These are phyloP conservation scores for Hymenoscyphus albidus DNA, from an alignment of 2,329 filamentous ascomycete genomes.

Conservation along the genomic window DNA sequence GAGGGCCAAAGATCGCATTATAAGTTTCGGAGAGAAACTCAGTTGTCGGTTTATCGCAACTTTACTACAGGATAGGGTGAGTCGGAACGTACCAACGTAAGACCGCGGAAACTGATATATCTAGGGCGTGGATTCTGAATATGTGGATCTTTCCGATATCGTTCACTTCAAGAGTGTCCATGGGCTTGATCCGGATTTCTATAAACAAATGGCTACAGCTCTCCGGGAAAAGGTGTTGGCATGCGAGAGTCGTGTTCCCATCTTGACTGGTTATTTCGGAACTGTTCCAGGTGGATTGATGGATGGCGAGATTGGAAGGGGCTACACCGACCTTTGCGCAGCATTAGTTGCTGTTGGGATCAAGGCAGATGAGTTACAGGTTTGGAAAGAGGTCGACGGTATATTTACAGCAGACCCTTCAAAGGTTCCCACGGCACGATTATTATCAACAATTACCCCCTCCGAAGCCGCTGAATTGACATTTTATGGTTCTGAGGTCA, in stretches of 20 bases:
- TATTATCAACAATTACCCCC: slow-evolving; percentile 86
- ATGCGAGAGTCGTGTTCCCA: slow-evolving; percentile 66
- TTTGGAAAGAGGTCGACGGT: slow-evolving; percentile 99
- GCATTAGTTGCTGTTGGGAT: slow-evolving; percentile 86
- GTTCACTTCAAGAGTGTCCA: slow-evolving; percentile 62
- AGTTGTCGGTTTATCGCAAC: slow-evolving; percentile 90
- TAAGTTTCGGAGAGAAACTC: slow-evolving; percentile 93
- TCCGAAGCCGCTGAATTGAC: slow-evolving; percentile 94
- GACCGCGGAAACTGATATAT: slow-evolving; percentile 8
- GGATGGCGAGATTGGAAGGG: slow-evolving; percentile 82
- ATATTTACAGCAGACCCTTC: slow-evolving; percentile 82
- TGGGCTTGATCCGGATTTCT: slow-evolving; percentile 65
- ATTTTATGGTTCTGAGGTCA: slow-evolving; percentile 92
- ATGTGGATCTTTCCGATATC: slow-evolving; percentile 82
- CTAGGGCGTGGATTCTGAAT: slow-evolving; percentile 76
- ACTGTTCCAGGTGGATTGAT: slow-evolving; percentile 87
- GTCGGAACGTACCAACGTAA: neutral
- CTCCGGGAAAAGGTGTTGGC: slow-evolving; percentile 62
- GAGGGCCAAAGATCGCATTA: slow-evolving; percentile 78
- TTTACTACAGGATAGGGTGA: slow-evolving; percentile 69
- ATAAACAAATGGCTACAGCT: slow-evolving; percentile 57
- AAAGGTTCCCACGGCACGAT: slow-evolving; percentile 86
- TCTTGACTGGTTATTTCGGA: slow-evolving; percentile 92
- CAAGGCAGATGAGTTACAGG: slow-evolving; percentile 83
- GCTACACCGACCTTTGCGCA: slow-evolving; percentile 95